Evolutionary conservation across 768 basidiomycete species (phyloP), one percentile per base, ranked within the genome.

Genomic region (Termitomyces sp.): DNA sequence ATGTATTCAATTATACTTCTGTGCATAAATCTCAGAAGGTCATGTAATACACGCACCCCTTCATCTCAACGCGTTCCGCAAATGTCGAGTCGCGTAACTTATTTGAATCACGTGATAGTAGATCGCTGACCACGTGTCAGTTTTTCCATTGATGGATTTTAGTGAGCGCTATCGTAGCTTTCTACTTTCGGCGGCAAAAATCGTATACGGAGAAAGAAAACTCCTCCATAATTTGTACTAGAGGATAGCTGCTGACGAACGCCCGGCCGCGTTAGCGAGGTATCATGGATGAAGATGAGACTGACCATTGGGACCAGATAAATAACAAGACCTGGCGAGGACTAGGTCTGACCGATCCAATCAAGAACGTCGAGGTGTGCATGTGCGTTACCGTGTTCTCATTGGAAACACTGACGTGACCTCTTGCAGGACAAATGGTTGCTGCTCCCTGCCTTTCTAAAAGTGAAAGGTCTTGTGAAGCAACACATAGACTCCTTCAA

Each of bases 401-500:
- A 27, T 47, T 25, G 32, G 32, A 45, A 39, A 16, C 32, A 33
- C 57, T 57, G 18, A 52, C 23, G 33, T 49, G 52, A 56, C 59
- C 32, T 54, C 50, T 48, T 46, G 13, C 31, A 97, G 95, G 97
- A 99, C 68, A 99, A 99, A 85, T 99, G 97, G 97, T 83, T 97
- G 18, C 76, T 99, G 10, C 76, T 99, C 2, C 97, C 97, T 2
- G 96, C 95, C 10, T 99, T 98, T 65, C 78, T 99, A 49, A 90
- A 95, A 72, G 92, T 97, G 57, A 99, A 99, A 65, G 97, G 97
- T 56, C 86, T 99, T 13, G 97, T 99, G 57, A 98, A 98, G 75
- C 97, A 98, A 67, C 97, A 99, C 67, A 91, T 98, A 62, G 97
- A 98, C 70, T 97, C 94, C 7, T 98, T 94, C 84, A 98, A 98